Conservation (phyloP, 306 rosid genomes). For the Malus fusca region DNA sequence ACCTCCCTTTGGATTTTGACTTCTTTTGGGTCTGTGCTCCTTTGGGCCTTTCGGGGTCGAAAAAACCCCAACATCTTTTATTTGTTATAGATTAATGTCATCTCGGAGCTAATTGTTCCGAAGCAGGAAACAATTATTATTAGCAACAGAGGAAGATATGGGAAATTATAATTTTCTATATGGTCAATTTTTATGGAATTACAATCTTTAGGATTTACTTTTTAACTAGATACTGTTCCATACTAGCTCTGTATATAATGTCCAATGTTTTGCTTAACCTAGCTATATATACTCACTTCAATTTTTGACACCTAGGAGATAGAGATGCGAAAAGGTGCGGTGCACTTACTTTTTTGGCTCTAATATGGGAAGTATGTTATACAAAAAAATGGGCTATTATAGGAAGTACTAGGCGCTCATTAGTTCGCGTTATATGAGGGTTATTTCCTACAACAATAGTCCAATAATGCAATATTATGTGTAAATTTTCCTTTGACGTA, state of each 20-base stretch:
- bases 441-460: too few relatives aligned
- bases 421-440: neutral
- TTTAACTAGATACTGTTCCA: slow-evolving; percentile 12
- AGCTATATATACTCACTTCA: neutral
- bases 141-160: slow-evolving; percentile 14
- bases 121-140: slow-evolving; percentile 15
- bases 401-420: neutral
- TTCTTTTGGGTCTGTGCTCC: too few relatives aligned
- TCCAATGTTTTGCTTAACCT: neutral
- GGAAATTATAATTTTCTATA: slow-evolving; percentile 4
- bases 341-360: neutral
- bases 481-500: neutral
- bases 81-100: neutral
- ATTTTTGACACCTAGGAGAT: neutral
- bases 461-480: too few relatives aligned
- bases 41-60: too few relatives aligned
- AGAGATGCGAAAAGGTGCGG: too few relatives aligned
- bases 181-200: neutral
- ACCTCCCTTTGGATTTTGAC: too few relatives aligned
- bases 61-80: too few relatives aligned
- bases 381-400: neutral
- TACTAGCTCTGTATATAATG: neutral
- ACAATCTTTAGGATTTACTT: slow-evolving; percentile 9
- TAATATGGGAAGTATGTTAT: neutral
- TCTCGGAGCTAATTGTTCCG: neutral